Evolutionary conservation across 192 early-diverging fungal genomes (phyloP), one percentile per base, ranked within the genome.

Genomic region (Gigaspora rosea): DNA sequence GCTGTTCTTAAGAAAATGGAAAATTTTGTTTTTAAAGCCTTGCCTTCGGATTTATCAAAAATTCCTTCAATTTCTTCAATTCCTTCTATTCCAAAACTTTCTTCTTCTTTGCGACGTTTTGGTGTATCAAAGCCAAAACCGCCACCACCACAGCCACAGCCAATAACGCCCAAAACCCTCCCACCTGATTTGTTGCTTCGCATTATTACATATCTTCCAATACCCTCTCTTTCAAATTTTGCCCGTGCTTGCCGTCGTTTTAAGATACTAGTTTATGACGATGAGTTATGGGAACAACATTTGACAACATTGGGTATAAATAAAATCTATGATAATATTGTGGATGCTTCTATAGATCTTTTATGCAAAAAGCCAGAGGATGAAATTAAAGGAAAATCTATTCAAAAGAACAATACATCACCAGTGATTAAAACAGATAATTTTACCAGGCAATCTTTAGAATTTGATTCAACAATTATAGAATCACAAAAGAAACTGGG

Each of bases 261-360:
- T 78, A 95, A 95, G 79, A 90, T 95, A 52, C 85, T 95, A 46
- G 88, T 83, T 18, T 94, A 94, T 82, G 87, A 89, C 41, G 92
- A 95, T 78, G 91, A 88, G 50, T 88, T 95, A 72, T 95, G 90
- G 84, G 87, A 91, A 57, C 82, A 78, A 4, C 93, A 92, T 76
- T 81, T 95, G 18, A 73, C 78, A 35, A 75, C 73, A 8, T 83
- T 93, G 57, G 90, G 84, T 67, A 11, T 81, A 79, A 76, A 75
- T 59, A 63, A 89, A 80, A 82, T 78, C 27, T 82, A 86, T 71
- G 81, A 77, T 22, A 57, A 59, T 47, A 41, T 18, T 3, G 49
- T 69, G 16, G 47, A 50, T 50, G n/a, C 11, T 51, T 12, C 10
- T 48, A 48, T 48, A 50, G 47, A 69, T 49, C n/a, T 20, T 49